These are phyloP conservation scores for Saxophila tyrrhenica DNA, from an alignment of 495 filamentous ascomycete genomes.

Conservation along the genomic window DNA sequence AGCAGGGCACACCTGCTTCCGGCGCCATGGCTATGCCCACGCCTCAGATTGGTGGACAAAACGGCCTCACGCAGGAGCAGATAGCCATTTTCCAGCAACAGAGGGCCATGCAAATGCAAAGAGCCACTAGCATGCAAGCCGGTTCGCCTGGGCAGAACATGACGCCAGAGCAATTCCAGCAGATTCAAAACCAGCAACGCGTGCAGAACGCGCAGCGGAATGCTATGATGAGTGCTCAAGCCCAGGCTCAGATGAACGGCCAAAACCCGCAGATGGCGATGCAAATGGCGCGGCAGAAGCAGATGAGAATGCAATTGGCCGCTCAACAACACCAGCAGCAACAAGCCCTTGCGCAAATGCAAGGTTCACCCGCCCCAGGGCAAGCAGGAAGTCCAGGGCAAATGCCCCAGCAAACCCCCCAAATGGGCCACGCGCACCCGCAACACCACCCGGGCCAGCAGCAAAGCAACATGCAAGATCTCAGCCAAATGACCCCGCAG, in stretches of 20 bases:
- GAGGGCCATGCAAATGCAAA: no score
- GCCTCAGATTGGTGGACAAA: slow-evolving; percentile 18
- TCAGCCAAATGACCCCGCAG: background rate
- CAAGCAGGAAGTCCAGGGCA: background rate
- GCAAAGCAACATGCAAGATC: slow-evolving; percentile 5
- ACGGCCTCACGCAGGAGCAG: slow-evolving; percentile 24
- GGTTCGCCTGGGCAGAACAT: slow-evolving; percentile 5
- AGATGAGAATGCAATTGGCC: background rate
- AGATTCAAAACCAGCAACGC: background rate
- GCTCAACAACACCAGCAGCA: slow-evolving; percentile 3
- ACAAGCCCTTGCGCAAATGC: slow-evolving; percentile 4
- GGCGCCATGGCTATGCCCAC: slow-evolving; percentile 20
- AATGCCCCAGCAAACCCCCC: slow-evolving; percentile 8
- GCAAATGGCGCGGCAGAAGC: background rate
- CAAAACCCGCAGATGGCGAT: background rate
- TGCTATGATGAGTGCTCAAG: background rate
- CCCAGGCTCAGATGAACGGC: slow-evolving; percentile 1
- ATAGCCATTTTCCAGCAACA: slow-evolving; percentile 11
- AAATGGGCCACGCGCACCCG: slow-evolving; percentile 15
- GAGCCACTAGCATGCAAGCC: background rate
- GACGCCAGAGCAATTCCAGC: slow-evolving; percentile 14
- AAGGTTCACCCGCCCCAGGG: background rate
- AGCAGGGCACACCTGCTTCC: slow-evolving; percentile 51
- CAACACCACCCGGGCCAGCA: slow-evolving; percentile 4
- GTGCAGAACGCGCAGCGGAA: slow-evolving; percentile 1